Percentiles rank a stretch among this genome's conserved stretches.
Conservation (phyloP, 768 basidiomycete genomes). For the Trichaptum fuscoviolaceum region DNA sequence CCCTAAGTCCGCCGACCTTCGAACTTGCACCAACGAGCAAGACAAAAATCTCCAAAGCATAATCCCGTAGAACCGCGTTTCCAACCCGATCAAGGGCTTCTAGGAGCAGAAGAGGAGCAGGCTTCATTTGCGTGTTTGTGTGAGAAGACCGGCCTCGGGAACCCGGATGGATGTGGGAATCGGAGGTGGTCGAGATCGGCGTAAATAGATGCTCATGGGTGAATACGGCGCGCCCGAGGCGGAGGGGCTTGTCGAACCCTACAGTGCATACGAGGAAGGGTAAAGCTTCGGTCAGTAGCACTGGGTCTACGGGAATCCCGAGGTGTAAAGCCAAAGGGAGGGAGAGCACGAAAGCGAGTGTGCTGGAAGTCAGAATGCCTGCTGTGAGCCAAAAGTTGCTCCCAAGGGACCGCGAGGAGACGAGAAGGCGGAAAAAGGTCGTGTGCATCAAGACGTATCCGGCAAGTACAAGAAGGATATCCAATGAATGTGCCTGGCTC, state of each 20-base stretch:
- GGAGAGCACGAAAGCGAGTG: slow-evolving; percentile 80
- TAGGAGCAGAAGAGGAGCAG: slow-evolving; percentile 78
- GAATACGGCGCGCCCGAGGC: slow-evolving; percentile 87
- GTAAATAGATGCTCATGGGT: slow-evolving; percentile 62
- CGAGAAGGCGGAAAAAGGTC: slow-evolving; percentile 88
- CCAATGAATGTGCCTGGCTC: slow-evolving; percentile 92
- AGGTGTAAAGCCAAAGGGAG: slow-evolving; percentile 69
- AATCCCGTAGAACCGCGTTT: slow-evolving; percentile 84
- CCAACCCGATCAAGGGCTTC: slow-evolving; percentile 79
- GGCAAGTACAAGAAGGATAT: slow-evolving; percentile 89
- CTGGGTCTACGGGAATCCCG: slow-evolving; percentile 85
- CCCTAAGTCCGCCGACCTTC: slow-evolving; percentile 81
- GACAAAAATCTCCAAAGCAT: slow-evolving; percentile 87
- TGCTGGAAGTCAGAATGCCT: slow-evolving; percentile 74
- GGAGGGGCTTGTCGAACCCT: slow-evolving; percentile 96
- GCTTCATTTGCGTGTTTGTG: slow-evolving; percentile 50
- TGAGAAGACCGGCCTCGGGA: slow-evolving; percentile 22
- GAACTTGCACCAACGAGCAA: slow-evolving; percentile 82
- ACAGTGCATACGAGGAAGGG: slow-evolving; percentile 98
- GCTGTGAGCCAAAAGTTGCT: slow-evolving; percentile 65
- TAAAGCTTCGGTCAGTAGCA: slow-evolving; percentile 89
- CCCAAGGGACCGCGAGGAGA: slow-evolving; percentile 83
- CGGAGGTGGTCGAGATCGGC: slow-evolving; percentile 24
- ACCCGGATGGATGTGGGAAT: slow-evolving; percentile 11
- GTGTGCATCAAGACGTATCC: slow-evolving; percentile 96